A percentile compares a stretch with the other conserved stretches of the same genome.
Conservation (phyloP, 2,329 filamentous ascomycete genomes). For the Eutypa lata region DNA sequence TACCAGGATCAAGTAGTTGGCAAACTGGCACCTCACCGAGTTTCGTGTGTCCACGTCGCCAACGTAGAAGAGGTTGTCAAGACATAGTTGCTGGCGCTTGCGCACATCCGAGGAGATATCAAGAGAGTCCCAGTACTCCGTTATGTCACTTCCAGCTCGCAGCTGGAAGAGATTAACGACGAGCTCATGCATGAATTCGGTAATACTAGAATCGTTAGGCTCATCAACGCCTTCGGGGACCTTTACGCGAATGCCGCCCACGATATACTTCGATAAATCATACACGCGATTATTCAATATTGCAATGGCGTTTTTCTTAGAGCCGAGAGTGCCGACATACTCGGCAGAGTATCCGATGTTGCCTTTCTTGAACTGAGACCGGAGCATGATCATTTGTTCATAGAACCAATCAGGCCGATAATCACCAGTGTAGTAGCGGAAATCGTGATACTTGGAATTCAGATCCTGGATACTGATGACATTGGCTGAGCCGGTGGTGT, state of each 20-base stretch:
- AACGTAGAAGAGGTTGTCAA: conserved; percentile 93
- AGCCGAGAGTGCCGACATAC: conserved; percentile 70
- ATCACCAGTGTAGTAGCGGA: conserved; percentile 80
- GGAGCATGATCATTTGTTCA: conserved; percentile 79
- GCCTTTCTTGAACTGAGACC: conserved; percentile 79
- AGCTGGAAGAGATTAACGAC: conserved; percentile 76
- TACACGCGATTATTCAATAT: conserved; percentile 80
- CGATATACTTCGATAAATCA: conserved; percentile 80
- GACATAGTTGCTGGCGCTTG: conserved; percentile 71
- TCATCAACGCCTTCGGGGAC: conserved; percentile 50
- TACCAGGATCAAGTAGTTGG: conserved; percentile 83
- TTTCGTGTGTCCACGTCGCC: conserved; percentile 89
- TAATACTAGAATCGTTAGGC: conserved; percentile 46
- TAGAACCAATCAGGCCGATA: conserved; percentile 87
- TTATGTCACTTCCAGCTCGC: conserved; percentile 74
- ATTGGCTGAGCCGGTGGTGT: conserved; percentile 65
- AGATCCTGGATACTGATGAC: conserved; percentile 64
- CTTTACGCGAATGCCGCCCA: conserved; percentile 66
- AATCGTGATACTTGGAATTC: conserved; percentile 87
- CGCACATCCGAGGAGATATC: conserved; percentile 55
- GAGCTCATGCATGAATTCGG: conserved; percentile 75
- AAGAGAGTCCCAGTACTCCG: conserved; percentile 76
- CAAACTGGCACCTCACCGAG: conserved; percentile 80
- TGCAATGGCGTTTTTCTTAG: conserved; percentile 64
- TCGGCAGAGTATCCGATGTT: conserved; percentile 77